Conservation (phyloP, 306 rosid species). For the Dalbergia cochinchinensis region DNA sequence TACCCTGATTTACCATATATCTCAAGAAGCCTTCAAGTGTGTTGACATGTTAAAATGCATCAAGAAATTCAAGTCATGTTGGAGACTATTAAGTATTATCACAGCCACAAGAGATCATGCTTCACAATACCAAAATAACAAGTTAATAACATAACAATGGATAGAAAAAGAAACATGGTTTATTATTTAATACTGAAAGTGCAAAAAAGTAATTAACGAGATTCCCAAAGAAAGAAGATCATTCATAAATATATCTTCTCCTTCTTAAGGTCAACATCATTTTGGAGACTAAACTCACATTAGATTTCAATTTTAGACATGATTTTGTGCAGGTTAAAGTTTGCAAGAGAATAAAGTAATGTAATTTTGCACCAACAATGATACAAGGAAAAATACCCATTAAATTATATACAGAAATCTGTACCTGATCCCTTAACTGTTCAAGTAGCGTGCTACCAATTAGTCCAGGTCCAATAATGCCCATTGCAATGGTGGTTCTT, state of each 20-base stretch:
- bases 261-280: neutral
- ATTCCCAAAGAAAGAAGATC: neutral
- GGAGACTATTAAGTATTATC: neutral
- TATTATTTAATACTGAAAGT: too few relatives aligned
- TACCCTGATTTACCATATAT: neutral
- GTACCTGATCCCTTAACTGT: conserved; percentile 97
- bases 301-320: neutral
- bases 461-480: conserved; percentile 95
- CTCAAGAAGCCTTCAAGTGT: conserved; percentile 25
- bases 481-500: conserved; percentile 96
- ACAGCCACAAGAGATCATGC: too few relatives aligned
- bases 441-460: conserved; percentile 95
- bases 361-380: neutral
- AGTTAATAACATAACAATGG: too few relatives aligned
- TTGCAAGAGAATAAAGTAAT: neutral
- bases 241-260: conserved; percentile 6
- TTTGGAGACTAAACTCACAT: neutral
- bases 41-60: conserved; percentile 22
- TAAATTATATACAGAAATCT: conserved; percentile 35
- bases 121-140: too few relatives aligned
- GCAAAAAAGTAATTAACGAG: too few relatives aligned
- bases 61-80: neutral
- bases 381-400: too few relatives aligned
- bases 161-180: too few relatives aligned
- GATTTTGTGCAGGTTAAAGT: neutral